Evolutionary conservation across 1,139 yeast species (phyloP), one percentile per base, ranked within the genome.

Genomic region (Zhuliangozyma parablackwelliae): DNA sequence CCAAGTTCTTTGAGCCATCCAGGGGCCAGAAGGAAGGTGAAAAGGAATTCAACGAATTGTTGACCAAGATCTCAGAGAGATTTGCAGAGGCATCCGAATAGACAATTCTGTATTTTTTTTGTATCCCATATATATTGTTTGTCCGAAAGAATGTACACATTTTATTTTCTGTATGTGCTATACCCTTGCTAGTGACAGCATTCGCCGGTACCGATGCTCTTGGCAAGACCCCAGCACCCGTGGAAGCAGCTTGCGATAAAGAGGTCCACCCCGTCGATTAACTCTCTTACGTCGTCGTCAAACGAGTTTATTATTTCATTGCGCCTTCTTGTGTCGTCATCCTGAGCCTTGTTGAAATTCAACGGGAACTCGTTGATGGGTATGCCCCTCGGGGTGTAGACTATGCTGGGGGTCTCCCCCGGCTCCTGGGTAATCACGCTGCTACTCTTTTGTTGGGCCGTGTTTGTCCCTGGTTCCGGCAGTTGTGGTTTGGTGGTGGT

Each of bases 31-130:
- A 73, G 43, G 94, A 77, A 57, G 80, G 85, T 49, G 75, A 75
- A 50, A 76, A 69, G 52, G 90, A 86, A 63, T 90, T 87, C 64
- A 85, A 79, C 53, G 80, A 80, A 51, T 77, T 92, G 56, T 71
- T 86, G 55, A 65, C 80, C 43, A 77, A 70, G 51, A 87, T 92
- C 56, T 76, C 87, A 49, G 97, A 92, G 60, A 82, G 86, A 66
- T 92, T 92, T 66, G 94, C 96, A 47, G 97, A 90, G 65, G 95
- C 96, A 34, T 78, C 95, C 43, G 97, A 92, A 70, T 90, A 79
- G 63, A 23, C 16, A 16, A 29, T 29, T 13, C 34, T 32, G 24
- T 34, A 38, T 34, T 39, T 43, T 40, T 33, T 34, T 33, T 13
- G 13, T 24, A 16, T 29, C 16, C n/a, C n/a, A n/a, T 16, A 16